These are phyloP conservation scores for Phycomyces nitens DNA, from an alignment of 192 early-diverging fungal genomes.

Conservation along the genomic window DNA sequence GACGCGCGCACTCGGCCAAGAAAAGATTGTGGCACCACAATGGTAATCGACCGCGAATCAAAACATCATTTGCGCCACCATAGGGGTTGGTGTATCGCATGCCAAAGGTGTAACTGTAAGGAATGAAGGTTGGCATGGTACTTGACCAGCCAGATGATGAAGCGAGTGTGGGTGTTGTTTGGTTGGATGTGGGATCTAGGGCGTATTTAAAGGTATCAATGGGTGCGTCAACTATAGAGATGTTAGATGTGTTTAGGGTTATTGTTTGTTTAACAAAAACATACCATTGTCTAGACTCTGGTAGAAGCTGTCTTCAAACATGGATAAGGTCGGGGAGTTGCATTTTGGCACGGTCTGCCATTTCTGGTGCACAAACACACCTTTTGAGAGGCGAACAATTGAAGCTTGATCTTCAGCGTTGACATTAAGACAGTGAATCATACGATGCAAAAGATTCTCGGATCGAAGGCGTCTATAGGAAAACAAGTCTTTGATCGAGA, in stretches of 20 bases:
- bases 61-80: conserved; percentile 7
- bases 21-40: conserved; percentile 29
- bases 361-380: conserved; percentile 28
- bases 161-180: background rate
- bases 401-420: background rate
- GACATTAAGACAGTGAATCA: conserved; percentile 15
- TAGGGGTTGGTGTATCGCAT: conserved; percentile 25
- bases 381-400: conserved; percentile 24
- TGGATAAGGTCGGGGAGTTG: conserved; percentile 12
- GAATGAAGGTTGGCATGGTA: conserved; percentile 15
- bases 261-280: too few species aligned
- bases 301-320: conserved; percentile 2
- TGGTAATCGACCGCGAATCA: conserved; percentile 22
- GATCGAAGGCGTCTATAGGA: conserved; percentile 20
- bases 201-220: conserved; percentile 19
- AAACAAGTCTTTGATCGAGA: conserved; percentile 3
- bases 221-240: conserved; percentile 11
- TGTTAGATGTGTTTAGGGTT: too few species aligned
- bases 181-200: background rate
- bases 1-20: conserved; percentile 12
- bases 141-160: background rate
- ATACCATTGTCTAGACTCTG: background rate
- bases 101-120: conserved; percentile 32
- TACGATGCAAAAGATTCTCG: conserved; percentile 16
- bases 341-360: background rate